phyloP scores from a whole-genome alignment of 192 early-diverging fungal species.

The Backusella luteola region DNA sequence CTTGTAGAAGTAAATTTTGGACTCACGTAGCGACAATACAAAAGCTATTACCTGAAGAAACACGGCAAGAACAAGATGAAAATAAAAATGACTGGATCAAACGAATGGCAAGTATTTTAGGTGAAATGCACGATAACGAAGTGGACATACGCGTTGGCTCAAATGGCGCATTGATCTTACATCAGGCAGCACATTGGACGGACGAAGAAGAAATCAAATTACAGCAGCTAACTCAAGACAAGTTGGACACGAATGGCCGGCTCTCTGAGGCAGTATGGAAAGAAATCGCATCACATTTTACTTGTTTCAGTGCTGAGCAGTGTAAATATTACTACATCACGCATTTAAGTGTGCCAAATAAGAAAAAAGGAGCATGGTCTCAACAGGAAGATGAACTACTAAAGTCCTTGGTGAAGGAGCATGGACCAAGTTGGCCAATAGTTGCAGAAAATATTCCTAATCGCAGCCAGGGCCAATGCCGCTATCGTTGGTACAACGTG shows the following conservation, averaged over 20 bases:
- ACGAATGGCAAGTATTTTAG: neutral
- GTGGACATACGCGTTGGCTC: neutral
- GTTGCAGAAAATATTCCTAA: neutral
- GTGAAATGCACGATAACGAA: neutral
- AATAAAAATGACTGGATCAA: neutral
- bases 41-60: neutral
- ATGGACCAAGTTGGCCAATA: neutral
- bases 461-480: neutral
- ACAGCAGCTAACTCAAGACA: neutral
- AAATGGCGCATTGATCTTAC: neutral
- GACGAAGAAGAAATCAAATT: neutral
- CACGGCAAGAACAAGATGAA: neutral
- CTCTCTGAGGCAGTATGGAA: conserved; percentile 3
- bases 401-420: neutral
- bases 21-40: neutral
- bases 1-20: conserved; percentile 3
- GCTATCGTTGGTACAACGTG: conserved; percentile 2
- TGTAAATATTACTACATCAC: neutral
- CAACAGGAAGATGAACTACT: conserved; percentile 13
- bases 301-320: neutral
- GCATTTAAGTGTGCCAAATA: neutral
- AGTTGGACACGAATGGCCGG: neutral
- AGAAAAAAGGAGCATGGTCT: neutral
- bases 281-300: neutral
- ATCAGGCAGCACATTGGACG: neutral